Conservation (phyloP, 257 asterid genomes). For the Lavandula angustifolia region DNA sequence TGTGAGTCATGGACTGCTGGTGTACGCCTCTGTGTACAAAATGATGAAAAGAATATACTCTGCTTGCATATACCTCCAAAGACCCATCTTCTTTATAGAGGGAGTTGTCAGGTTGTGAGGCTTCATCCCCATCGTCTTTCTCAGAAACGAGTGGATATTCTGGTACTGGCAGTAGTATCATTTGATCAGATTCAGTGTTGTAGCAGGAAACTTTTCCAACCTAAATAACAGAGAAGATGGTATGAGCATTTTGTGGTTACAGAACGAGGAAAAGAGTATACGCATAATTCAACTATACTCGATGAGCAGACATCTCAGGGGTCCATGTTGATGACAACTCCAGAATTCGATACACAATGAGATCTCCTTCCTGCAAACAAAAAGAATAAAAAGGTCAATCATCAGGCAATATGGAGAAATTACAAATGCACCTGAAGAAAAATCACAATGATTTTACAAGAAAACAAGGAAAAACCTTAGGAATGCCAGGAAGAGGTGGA, state of each 20-base stretch:
- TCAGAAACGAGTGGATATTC: slow-evolving; percentile 55
- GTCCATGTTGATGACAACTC: slow-evolving; percentile 94
- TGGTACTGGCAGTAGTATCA: slow-evolving; percentile 56
- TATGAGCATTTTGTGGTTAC: slow-evolving; percentile 14
- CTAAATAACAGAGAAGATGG: slow-evolving; percentile 39
- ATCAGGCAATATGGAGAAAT: slow-evolving; percentile 4
- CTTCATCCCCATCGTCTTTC: slow-evolving; percentile 50
- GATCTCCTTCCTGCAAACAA: slow-evolving; percentile 73
- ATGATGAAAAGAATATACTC: slow-evolving; percentile 6
- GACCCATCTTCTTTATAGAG: slow-evolving; percentile 83
- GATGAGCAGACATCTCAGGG: slow-evolving; percentile 73
- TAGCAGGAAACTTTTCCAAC: slow-evolving; percentile 74
- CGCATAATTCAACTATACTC: slow-evolving; percentile 50
- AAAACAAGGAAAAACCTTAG: slow-evolving; percentile 53
- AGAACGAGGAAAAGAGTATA: slow-evolving; percentile 10
- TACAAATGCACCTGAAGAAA: slow-evolving; percentile 1
- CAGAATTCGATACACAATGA: slow-evolving; percentile 74
- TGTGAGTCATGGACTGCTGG: slow-evolving; percentile 6
- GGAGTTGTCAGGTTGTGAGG: slow-evolving; percentile 47
- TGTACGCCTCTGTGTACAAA: not conserved
- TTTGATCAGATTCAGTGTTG: slow-evolving; percentile 47
- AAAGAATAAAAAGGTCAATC: not conserved
- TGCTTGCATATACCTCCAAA: slow-evolving; percentile 58
- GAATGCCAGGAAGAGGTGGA: slow-evolving; percentile 64
- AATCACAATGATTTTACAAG: slow-evolving; percentile 13